These are phyloP conservation scores for Hysterangium stoloniferum DNA, from an alignment of 768 basidiomycete species.

Conservation along the genomic window DNA sequence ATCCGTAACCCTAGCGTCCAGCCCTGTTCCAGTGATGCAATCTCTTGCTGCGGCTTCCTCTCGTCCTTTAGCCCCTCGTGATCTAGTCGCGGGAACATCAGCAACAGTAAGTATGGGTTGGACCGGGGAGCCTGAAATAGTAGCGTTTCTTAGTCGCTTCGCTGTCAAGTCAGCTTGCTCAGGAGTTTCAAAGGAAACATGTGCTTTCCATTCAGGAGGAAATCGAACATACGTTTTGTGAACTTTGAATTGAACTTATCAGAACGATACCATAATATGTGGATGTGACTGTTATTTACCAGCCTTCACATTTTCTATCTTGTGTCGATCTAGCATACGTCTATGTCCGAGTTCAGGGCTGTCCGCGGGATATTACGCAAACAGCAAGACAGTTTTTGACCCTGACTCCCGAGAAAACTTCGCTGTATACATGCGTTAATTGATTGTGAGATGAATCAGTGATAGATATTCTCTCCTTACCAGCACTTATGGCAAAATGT, in stretches of 20 bases:
- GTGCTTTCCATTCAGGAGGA: conserved; percentile 49
- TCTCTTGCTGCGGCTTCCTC: conserved; percentile 31
- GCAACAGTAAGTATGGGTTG: neutral
- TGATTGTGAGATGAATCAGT: neutral
- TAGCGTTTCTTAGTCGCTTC: conserved; percentile 33
- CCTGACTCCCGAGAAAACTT: too few relatives aligned
- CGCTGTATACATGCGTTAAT: neutral
- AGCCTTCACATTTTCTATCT: conserved; percentile 19
- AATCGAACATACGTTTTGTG: conserved; percentile 54
- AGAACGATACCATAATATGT: neutral
- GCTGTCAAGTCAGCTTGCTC: conserved; percentile 30
- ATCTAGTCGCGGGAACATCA: conserved; percentile 11
- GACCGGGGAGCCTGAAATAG: conserved; percentile 38
- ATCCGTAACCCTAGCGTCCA: conserved; percentile 42
- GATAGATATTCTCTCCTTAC: neutral
- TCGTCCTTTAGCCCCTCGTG: conserved; percentile 36
- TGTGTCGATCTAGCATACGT: conserved; percentile 28
- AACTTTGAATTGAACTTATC: conserved; percentile 30
- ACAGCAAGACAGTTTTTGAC: conserved; percentile 4
- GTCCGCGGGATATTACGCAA: conserved; percentile 44
- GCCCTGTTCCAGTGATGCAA: conserved; percentile 35
- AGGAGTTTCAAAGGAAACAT: conserved; percentile 45
- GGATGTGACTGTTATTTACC: conserved; percentile 19
- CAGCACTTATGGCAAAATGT: too few relatives aligned
- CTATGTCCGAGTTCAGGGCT: conserved; percentile 49